A percentile compares a stretch with the other conserved stretches of the same genome.
These are phyloP conservation scores for Tephrocybe rancida DNA, from an alignment of 768 basidiomycete species.

Conservation along the genomic window DNA sequence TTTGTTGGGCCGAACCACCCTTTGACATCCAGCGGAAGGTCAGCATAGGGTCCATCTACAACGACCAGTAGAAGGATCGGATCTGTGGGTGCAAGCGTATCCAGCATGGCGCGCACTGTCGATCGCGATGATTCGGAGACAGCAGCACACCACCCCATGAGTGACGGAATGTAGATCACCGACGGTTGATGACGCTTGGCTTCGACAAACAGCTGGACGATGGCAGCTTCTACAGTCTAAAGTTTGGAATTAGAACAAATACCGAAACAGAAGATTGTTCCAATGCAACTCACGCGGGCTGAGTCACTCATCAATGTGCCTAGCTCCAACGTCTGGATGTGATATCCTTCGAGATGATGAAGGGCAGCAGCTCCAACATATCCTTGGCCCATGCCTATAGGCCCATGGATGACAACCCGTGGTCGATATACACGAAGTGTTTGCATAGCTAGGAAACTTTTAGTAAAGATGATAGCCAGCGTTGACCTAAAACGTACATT, in stretches of 20 bases:
- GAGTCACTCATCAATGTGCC: constrained; percentile 89
- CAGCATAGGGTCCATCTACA: constrained; percentile 72
- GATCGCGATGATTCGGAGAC: constrained; percentile 83
- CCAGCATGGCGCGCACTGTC: constrained; percentile 89
- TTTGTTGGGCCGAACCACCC: constrained; percentile 86
- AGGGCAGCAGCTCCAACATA: constrained; percentile 90
- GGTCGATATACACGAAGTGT: constrained; percentile 90
- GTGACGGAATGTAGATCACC: constrained; percentile 91
- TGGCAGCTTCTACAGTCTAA: constrained; percentile 87
- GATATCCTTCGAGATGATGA: constrained; percentile 94
- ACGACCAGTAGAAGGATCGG: constrained; percentile 92
- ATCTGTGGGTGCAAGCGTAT: constrained; percentile 88
- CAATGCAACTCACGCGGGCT: constrained; percentile 61
- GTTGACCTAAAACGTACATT: constrained; percentile 57
- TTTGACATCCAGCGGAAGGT: constrained; percentile 80
- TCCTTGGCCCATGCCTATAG: constrained; percentile 86
- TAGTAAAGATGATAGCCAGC: constrained; percentile 6
- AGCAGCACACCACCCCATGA: constrained; percentile 82
- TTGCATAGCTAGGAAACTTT: constrained; percentile 72
- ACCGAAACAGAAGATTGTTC: background rate
- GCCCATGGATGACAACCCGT: constrained; percentile 80
- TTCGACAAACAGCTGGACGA: constrained; percentile 94
- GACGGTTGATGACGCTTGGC: constrained; percentile 97
- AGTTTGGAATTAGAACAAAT: constrained; percentile 2
- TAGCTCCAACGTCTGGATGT: constrained; percentile 91